Conservation (phyloP, 345 rosid genomes). For the Reutealis trisperma region DNA sequence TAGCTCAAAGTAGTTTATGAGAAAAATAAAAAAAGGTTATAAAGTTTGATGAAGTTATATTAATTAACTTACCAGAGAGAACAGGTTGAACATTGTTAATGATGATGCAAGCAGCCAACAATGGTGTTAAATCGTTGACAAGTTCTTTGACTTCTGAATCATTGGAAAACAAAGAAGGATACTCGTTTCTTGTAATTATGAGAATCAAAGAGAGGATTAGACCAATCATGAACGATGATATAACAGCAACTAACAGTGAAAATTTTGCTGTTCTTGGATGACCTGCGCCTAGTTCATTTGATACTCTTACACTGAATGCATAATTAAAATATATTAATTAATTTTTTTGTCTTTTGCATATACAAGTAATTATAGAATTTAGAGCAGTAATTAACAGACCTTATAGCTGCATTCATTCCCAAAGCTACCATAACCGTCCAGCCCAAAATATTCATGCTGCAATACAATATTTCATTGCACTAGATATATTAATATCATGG, state of each 20-base stretch:
- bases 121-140: conserved; percentile 67
- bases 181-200: conserved; percentile 39
- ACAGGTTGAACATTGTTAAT: conserved; percentile 81
- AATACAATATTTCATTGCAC: background rate
- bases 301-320: conserved; percentile 68
- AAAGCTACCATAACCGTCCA: conserved; percentile 80
- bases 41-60: no score
- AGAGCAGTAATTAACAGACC: conserved; percentile 34
- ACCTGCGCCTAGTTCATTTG: conserved; percentile 79
- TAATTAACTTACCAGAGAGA: conserved; percentile 60
- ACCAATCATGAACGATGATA: conserved; percentile 56
- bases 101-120: conserved; percentile 64
- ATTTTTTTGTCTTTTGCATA: no score
- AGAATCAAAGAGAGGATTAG: conserved; percentile 44
- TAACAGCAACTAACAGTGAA: conserved; percentile 55
- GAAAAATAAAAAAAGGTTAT: background rate
- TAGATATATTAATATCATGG: no score
- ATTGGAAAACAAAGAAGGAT: conserved; percentile 65
- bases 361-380: no score
- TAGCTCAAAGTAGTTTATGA: no score
- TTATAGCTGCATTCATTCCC: conserved; percentile 84
- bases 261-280: conserved; percentile 66
- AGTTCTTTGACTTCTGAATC: conserved; percentile 50
- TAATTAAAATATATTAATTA: background rate
- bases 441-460: conserved; percentile 77